Percentiles rank a stretch among this genome's conserved stretches.
Conservation (phyloP, 106 monocot species). For the Triglochin maritima region DNA sequence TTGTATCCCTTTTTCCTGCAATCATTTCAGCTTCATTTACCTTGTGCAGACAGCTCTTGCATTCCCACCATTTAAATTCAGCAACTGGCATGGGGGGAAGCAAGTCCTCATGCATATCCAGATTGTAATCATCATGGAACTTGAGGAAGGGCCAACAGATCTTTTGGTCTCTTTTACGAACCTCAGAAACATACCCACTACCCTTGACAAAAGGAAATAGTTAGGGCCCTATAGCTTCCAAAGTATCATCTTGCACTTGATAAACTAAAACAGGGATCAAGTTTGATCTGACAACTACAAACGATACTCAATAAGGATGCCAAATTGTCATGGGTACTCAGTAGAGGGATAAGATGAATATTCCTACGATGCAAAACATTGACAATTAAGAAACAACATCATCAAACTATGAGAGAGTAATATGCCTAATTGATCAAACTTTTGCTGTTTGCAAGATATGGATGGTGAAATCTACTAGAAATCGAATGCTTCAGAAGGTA, state of each 20-base stretch:
- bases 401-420: too few relatives aligned
- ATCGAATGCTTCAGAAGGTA: not conserved
- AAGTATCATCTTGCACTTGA: too few relatives aligned
- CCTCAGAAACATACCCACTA: slow-evolving; percentile 51
- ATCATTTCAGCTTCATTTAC: slow-evolving; percentile 5
- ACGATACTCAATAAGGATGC: too few relatives aligned
- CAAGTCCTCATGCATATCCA: slow-evolving; percentile 9
- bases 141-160: slow-evolving; percentile 41
- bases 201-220: too few relatives aligned
- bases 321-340: too few relatives aligned
- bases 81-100: slow-evolving; percentile 36
- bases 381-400: too few relatives aligned
- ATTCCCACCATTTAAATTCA: slow-evolving; percentile 72
- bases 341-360: too few relatives aligned
- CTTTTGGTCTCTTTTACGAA: slow-evolving; percentile 37
- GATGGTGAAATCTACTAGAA: not conserved
- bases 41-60: slow-evolving; percentile 36
- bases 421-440: not conserved
- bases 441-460: not conserved
- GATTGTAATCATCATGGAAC: slow-evolving; percentile 4
- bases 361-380: too few relatives aligned
- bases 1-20: slow-evolving; percentile 6
- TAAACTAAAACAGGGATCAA: too few relatives aligned
- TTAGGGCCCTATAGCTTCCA: too few relatives aligned
- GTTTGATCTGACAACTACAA: too few relatives aligned